Base-by-base conservation (phyloP, 371 early-diverging fungal genomes). In the Mortierella polycephala region DNA sequence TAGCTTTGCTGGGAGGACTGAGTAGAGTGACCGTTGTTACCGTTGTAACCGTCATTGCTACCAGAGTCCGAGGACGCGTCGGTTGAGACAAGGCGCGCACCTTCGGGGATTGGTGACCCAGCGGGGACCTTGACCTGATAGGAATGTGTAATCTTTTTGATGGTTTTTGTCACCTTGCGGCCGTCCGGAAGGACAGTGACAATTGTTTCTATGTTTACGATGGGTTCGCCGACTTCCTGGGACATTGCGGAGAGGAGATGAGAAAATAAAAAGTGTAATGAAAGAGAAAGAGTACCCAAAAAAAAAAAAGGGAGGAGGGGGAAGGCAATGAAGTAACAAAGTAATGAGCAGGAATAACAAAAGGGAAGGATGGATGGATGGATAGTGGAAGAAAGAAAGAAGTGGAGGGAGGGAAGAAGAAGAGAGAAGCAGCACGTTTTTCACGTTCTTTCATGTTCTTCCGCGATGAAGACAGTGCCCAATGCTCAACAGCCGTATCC, bases 61-160 rank as follows among this genome's bases (percentile, higher is more conserved):
- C 23, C 49, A 18, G 37, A n/a, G 23, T 67, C 64, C 0, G 41
- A 62, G 18, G 62, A 65, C 18, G 72, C 44, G 18, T n/a, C 56
- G 13, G 70, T 70, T 12, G 79, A 79, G 69, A 79, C 40, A n/a
- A 72, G 66, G 23, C 41, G 51, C 5, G 79, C 79, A 11, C 79
- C 79, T 23, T 64, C 66, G 7, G 79, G 79, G 5, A 79, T 50
- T 5, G 79, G 79, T 7, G 73, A 66, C n/a, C 79, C 79, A 11
- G 79, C 69, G 1, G 79, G 79, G 42, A 79, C 79, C 59, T 64
- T 50, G 62, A 79, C 73, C 63, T 72, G 72, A 40, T 74, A 74
- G 52, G 54, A 57, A 50, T 76, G 71, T 40, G 76, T 76, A 47
- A 64, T 74, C 62, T 70, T 69, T 42, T 75, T 75, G 59, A 65